Base-by-base conservation (phyloP, 1,284 basidiomycete species). In the Moesziomyces parantarcticus region DNA sequence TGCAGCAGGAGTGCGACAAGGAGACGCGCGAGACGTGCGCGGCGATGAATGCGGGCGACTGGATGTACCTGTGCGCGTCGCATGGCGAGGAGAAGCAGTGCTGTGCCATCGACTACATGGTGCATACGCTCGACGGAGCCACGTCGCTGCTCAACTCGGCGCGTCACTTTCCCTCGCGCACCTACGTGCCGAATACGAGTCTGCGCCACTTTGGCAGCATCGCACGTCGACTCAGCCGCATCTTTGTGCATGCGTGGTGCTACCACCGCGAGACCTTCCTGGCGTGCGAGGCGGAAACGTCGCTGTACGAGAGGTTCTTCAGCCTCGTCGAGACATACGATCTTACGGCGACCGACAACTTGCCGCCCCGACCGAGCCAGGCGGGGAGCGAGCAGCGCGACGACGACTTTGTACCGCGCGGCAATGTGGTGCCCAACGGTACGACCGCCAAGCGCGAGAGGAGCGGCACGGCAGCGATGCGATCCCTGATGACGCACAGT, bases 21-120 rank as follows among this genome's bases (percentile, higher is more conserved):
- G 62, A 32, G 59, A 68, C 32, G 41, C 57, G 16, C 58, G 68
- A 58, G 51, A 89, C 91, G 10, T 98, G 95, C 86, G 92, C 92
- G 2, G 92, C 96, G 84, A 97, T 98, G 95, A 96, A 96, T 84
- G 94, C 95, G 16, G 92, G 92, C 52, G 93, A 97, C 86, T 97
- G 95, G 93, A 87, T 94, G 44, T 98, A 96, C 85, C 87, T 98
- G 3, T 99, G 96, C 80, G 94, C 96, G 29, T 94, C 94, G 0
- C 95, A 97, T 77, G 78, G 77, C 26, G 81, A 82, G 26, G 79
- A 80, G 32, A 77, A 77, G 25, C 73, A 80, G 50, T 99, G 96
- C 85, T 95, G 92, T 82, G 96, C 95, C 1, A 96, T 97, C 58
- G 95, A 97, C 86, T 98, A 98, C 85, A 97, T 96, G 65, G 86